These are phyloP conservation scores for Beauveria rudraprayagi DNA, from an alignment of 2,329 filamentous ascomycete species.

Conservation along the genomic window DNA sequence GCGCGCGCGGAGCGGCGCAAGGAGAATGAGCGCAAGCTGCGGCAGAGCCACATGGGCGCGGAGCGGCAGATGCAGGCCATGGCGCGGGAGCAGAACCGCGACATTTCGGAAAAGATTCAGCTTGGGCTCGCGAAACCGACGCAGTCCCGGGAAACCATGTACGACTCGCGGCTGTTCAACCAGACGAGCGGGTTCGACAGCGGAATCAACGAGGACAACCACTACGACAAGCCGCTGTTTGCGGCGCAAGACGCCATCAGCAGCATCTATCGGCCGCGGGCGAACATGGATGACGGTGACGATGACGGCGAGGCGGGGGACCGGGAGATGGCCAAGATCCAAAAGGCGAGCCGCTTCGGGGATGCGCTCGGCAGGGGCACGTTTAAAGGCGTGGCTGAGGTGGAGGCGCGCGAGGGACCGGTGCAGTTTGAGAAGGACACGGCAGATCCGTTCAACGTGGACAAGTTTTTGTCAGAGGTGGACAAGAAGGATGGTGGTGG, in stretches of 20 bases:
- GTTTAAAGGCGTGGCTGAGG: constrained; percentile 79
- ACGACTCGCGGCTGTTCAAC: constrained; percentile 92
- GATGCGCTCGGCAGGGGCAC: constrained; percentile 85
- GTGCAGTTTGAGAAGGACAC: constrained; percentile 93
- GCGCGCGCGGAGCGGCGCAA: constrained; percentile 68
- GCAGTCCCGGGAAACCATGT: constrained; percentile 88
- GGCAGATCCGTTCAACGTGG: constrained; percentile 84
- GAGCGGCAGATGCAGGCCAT: constrained; percentile 88
- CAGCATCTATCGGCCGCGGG: constrained; percentile 81
- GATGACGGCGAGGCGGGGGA: constrained; percentile 74
- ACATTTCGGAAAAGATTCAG: constrained; percentile 95
- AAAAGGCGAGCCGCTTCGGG: constrained; percentile 72
- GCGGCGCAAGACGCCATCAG: constrained; percentile 91
- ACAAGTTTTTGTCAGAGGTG: constrained; percentile 82
- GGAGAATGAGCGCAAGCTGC: constrained; percentile 81
- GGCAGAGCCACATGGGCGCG: constrained; percentile 91
- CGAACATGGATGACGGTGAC: constrained; percentile 67
- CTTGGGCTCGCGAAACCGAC: constrained; percentile 92
- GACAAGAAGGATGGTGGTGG: constrained; percentile 43
- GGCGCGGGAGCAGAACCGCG: constrained; percentile 89
- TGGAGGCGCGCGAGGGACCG: constrained; percentile 79
- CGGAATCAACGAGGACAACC: constrained; percentile 95
- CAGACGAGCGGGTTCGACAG: constrained; percentile 83
- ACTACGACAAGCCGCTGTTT: constrained; percentile 95
- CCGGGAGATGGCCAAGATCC: constrained; percentile 78